These are phyloP conservation scores for Coemansia sp. DNA, from an alignment of 192 early-diverging fungal species.

Conservation along the genomic window DNA sequence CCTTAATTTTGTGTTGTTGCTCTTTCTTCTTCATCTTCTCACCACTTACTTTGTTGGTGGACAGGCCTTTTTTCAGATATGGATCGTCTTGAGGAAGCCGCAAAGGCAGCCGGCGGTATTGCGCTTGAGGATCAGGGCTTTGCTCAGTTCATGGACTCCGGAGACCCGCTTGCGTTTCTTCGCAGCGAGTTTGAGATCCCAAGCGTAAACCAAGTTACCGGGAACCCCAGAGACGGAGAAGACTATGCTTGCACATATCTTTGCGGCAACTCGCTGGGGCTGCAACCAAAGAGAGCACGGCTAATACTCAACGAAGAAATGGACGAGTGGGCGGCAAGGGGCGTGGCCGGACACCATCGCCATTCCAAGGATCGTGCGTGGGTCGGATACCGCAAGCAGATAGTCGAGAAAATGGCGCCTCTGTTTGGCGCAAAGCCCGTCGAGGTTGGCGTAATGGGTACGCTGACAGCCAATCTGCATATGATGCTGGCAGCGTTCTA, in stretches of 20 bases:
- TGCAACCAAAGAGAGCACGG: conserved; percentile 72
- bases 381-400: conserved; percentile 77
- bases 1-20: background rate
- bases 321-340: conserved; percentile 83
- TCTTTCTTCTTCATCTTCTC: background rate
- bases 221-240: conserved; percentile 20
- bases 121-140: conserved; percentile 45
- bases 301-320: conserved; percentile 82
- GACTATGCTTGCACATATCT: conserved; percentile 70
- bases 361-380: conserved; percentile 84
- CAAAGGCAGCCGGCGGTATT: conserved; percentile 18
- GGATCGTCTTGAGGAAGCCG: conserved; percentile 28
- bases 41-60: background rate
- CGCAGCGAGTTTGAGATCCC: conserved; percentile 76
- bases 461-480: conserved; percentile 91
- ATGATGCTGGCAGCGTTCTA: conserved; percentile 91
- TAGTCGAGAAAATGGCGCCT: conserved; percentile 70
- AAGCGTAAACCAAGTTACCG: conserved; percentile 52
- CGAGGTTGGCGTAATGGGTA: conserved; percentile 91
- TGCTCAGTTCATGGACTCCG: conserved; percentile 61
- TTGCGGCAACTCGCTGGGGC: conserved; percentile 93
- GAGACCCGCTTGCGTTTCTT: conserved; percentile 60
- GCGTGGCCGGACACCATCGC: conserved; percentile 86
- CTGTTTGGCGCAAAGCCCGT: conserved; percentile 66
- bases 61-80: conserved; percentile 5